Base-by-base conservation (phyloP, 768 basidiomycete species). In the Naganishia vishniacii region DNA sequence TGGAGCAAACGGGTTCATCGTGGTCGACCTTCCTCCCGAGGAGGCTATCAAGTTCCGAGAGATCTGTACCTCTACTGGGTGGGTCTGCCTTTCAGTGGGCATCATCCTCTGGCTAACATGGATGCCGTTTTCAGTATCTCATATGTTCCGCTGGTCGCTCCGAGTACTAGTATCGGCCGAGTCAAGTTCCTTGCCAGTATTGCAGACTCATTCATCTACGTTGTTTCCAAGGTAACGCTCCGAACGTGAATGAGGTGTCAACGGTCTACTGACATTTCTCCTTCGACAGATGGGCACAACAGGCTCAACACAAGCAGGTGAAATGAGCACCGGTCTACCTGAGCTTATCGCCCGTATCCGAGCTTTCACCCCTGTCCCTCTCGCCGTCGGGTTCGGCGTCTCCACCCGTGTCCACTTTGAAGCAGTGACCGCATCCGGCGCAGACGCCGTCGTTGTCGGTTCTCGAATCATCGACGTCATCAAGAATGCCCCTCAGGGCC, bases 311-410 rank as follows among this genome's bases (percentile, higher is more conserved):
- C 85, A 83, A 46, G 79, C 82, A 44, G 83, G 84, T 13, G 66
- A 69, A 48, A 84, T 95, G 72, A 92, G 91, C 69, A 80, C 76
- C 40, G 84, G 83, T 25, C 85, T 98, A 1, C 89, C 92, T 1
- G 84, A 87, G 65, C 87, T 97, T 68, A 84, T 99, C 56, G 79
- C 83, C 25, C 86, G 91, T 37, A 87, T 99, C 48, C 86, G 88
- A 47, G 80, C 88, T 69, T 84, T 85, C 75, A 83, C 91, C 46
- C 80, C 82, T 13, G 84, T 89, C 9, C 91, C 95, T 3, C 81
- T 99, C 48, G 94, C 91, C 3, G 94, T 98, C 65, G 95, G 95
- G 7, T 99, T 99, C 73, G 95, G 95, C 53, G 91, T 99, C 7
- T 87, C 93, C 25, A 93, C 87, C 15, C 84, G 88, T 28, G 83